phyloP scores from a whole-genome alignment of 2,329 filamentous ascomycete species.

The Coniochaeta sp. region DNA sequence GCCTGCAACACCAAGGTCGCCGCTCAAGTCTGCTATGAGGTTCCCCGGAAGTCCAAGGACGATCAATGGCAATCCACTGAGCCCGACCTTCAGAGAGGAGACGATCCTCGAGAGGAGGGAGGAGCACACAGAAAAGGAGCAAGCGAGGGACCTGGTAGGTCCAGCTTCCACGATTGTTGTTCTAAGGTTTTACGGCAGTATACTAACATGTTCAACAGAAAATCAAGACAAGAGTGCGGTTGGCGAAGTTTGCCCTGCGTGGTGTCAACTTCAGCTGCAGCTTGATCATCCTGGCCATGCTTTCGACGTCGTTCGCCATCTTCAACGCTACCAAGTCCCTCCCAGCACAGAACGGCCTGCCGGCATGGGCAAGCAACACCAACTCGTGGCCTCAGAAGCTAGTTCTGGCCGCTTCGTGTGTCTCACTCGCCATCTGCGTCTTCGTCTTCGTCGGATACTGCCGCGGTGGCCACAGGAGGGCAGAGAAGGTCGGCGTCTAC shows the following conservation, averaged over 20 bases:
- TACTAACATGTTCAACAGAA: slow-evolving; percentile 49
- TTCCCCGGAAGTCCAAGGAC: slow-evolving; percentile 75
- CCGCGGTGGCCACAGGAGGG: slow-evolving; percentile 77
- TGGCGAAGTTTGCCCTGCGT: slow-evolving; percentile 93
- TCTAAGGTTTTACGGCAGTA: not conserved
- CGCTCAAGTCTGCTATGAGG: slow-evolving; percentile 85
- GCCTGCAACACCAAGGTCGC: slow-evolving; percentile 64
- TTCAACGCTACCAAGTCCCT: slow-evolving; percentile 82
- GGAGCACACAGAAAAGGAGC: slow-evolving; percentile 72
- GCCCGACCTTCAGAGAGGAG: slow-evolving; percentile 88
- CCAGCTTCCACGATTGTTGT: not conserved
- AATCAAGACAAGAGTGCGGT: slow-evolving; percentile 82
- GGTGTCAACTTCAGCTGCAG: slow-evolving; percentile 96
- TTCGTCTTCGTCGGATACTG: slow-evolving; percentile 80
- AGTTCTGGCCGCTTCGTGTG: slow-evolving; percentile 67
- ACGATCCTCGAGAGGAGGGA: slow-evolving; percentile 81
- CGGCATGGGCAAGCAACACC: slow-evolving; percentile 75
- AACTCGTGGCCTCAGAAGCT: slow-evolving; percentile 85
- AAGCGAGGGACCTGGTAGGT: slow-evolving; percentile 80
- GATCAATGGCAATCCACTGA: slow-evolving; percentile 68
- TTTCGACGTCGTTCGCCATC: slow-evolving; percentile 80
- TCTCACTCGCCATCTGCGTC: slow-evolving; percentile 75
- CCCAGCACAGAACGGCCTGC: slow-evolving; percentile 69
- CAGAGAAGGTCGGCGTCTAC: slow-evolving; percentile 90
- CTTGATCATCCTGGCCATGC: slow-evolving; percentile 85